Percentiles rank a stretch among this genome's conserved stretches.
Conservation (phyloP, 805 yeast genomes). For the Saccharomyces mikatae region DNA sequence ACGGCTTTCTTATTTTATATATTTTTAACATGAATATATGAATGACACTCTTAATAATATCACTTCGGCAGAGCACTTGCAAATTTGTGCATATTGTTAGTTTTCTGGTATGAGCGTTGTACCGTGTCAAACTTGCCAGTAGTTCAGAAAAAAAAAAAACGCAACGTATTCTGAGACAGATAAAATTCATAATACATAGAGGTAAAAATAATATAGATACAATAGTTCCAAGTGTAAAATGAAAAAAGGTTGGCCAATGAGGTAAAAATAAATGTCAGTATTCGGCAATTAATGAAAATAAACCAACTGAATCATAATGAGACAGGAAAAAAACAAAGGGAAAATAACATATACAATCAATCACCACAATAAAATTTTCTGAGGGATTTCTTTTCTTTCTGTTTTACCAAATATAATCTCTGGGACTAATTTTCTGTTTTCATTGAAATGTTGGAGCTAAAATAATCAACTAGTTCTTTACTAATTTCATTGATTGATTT, state of each 20-base stretch:
- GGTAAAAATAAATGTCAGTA: not conserved
- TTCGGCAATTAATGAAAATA: not conserved
- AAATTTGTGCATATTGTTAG: not conserved
- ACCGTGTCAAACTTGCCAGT: not conserved
- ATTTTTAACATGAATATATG: not conserved
- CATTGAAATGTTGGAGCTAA: not conserved
- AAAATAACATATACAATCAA: not conserved
- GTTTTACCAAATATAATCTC: not conserved
- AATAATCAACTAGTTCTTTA: slow-evolving; percentile 24
- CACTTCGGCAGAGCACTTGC: not conserved
- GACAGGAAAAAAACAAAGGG: not conserved
- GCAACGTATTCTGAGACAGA: not conserved
- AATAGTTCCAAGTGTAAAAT: not conserved
- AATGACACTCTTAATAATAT: not conserved
- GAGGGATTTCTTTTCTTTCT: not conserved
- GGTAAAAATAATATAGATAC: not conserved
- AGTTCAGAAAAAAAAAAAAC: not conserved
- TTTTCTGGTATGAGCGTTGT: not conserved
- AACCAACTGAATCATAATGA: not conserved
- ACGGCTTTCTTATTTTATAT: not conserved
- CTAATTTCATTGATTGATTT: slow-evolving; percentile 33
- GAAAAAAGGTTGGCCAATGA: not conserved
- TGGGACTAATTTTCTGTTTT: not conserved
- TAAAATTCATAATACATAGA: not conserved
- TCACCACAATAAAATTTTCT: not conserved